Percentiles rank a stretch among this genome's conserved stretches.
Evolutionary conservation across 1,284 basidiomycete species (phyloP).

Genomic region (Kalmanozyma brasiliensis): DNA sequence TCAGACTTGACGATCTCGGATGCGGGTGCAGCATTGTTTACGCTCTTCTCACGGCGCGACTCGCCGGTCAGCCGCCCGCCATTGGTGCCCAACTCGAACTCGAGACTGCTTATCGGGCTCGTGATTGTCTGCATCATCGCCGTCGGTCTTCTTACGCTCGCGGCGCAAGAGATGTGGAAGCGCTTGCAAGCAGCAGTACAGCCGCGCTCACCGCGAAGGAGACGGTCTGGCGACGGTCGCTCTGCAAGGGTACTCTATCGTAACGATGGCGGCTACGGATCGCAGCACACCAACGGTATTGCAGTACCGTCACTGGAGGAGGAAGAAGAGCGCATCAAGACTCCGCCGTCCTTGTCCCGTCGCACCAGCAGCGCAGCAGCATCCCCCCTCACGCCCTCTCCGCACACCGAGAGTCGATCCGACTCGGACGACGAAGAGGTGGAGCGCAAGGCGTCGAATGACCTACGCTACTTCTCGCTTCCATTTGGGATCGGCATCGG

Average conservation of each 20-base stretch:
- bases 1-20: constrained; percentile 17
- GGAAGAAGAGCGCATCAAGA: constrained; percentile 46
- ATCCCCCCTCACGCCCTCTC: constrained; percentile 14
- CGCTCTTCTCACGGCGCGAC: constrained; percentile 34
- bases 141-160: constrained; percentile 36
- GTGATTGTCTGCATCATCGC: constrained; percentile 45
- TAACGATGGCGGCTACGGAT: constrained; percentile 24
- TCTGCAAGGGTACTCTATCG: constrained; percentile 17
- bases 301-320: constrained; percentile 33
- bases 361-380: constrained; percentile 38
- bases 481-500: constrained; percentile 50
- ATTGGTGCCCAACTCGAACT: constrained; percentile 44
- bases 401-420: constrained; percentile 15
- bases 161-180: constrained; percentile 32
- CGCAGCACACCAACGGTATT: constrained; percentile 8
- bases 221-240: constrained; percentile 31
- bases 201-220: constrained; percentile 33
- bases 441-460: constrained; percentile 21
- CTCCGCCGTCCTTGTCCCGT: constrained; percentile 36
- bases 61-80: constrained; percentile 38
- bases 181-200: constrained; percentile 12
- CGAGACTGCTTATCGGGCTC: constrained; percentile 41
- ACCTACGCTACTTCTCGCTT: constrained; percentile 41
- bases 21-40: constrained; percentile 28
- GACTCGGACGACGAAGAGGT: constrained; percentile 34